Evolutionary conservation across 768 basidiomycete species (phyloP), one percentile per base, ranked within the genome.

Genomic region (Boletus sp.): DNA sequence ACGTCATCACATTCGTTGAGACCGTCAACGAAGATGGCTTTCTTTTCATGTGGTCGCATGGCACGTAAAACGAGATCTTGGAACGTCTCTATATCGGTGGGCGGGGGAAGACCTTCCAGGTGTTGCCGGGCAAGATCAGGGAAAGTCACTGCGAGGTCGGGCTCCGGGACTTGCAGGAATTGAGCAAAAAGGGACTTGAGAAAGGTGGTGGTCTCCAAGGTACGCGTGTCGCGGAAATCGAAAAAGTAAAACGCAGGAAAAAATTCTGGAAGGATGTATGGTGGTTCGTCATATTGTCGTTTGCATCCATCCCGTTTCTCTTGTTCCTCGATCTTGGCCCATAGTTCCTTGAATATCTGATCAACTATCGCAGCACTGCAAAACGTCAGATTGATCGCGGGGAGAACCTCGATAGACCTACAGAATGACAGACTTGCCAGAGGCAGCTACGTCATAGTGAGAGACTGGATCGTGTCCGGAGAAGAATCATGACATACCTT

Each of bases 1-100:
- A 63, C 44, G 14, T 66, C 62, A 17, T 69, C 56, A 45, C 67
- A 67, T 48, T 67, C 66, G 42, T 67, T 59, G 29, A 67, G 62
- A 33, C 64, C 62, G 4, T 67, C 66, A 8, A 67, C 38, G 3
- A 69, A 58, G 10, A 69, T 59, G 17, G 45, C 34, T 40, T 54
- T 68, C 37, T 58, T 68, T 39, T 55, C 41, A 15, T 68, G 64
- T 7, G 23, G 53, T 39, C 54, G 54, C 64, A 66, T 66, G 25
- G 64, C 66, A 34, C 47, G 54, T 23, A 69, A 43, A 14, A 64
- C 49, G 19, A 68, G 59, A 30, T 58, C 51, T 40, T 60, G 54
- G 29, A 63, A 51, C 10, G 23, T 5, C 10, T 42, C 56, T 27
- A 37, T 7, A 34, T 66, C 64, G 5, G 30, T 37, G 4, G 67